Conservation (phyloP, 768 basidiomycete genomes). For the Lactarius trivialis region DNA sequence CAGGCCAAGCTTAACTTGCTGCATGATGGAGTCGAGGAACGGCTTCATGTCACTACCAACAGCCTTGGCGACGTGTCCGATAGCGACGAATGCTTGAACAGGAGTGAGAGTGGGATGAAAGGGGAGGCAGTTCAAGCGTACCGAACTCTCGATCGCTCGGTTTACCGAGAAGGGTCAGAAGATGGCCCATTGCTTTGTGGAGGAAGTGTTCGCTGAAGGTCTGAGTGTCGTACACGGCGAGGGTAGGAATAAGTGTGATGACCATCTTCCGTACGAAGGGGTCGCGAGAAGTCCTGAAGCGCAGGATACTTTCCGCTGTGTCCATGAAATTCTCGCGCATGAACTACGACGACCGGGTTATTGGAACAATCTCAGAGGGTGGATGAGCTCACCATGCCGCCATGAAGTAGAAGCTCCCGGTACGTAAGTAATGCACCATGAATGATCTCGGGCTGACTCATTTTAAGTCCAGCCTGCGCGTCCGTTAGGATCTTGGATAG, state of each 20-base stretch:
- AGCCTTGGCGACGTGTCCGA: conserved; percentile 89
- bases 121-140: conserved; percentile 31
- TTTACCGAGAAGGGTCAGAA: conserved; percentile 83
- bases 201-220: conserved; percentile 88
- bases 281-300: conserved; percentile 84
- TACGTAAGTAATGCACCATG: conserved; percentile 91
- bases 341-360: conserved; percentile 42
- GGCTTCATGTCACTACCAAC: conserved; percentile 94
- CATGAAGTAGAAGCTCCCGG: conserved; percentile 84
- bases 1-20: conserved; percentile 82
- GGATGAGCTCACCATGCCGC: conserved; percentile 70
- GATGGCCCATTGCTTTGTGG: conserved; percentile 89
- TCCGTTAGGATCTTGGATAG: conserved; percentile 82
- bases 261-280: conserved; percentile 87
- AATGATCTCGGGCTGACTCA: conserved; percentile 77
- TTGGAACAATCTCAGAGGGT: background rate
- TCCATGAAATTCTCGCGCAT: conserved; percentile 84
- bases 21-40: conserved; percentile 88
- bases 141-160: conserved; percentile 84
- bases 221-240: conserved; percentile 90
- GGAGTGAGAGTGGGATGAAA: conserved; percentile 2
- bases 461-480: conserved; percentile 76
- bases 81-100: conserved; percentile 80
- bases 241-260: conserved; percentile 89
- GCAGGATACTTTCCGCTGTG: conserved; percentile 83